phyloP scores from a whole-genome alignment of 2,329 filamentous ascomycete species.

The Colletotrichum shisoi region DNA sequence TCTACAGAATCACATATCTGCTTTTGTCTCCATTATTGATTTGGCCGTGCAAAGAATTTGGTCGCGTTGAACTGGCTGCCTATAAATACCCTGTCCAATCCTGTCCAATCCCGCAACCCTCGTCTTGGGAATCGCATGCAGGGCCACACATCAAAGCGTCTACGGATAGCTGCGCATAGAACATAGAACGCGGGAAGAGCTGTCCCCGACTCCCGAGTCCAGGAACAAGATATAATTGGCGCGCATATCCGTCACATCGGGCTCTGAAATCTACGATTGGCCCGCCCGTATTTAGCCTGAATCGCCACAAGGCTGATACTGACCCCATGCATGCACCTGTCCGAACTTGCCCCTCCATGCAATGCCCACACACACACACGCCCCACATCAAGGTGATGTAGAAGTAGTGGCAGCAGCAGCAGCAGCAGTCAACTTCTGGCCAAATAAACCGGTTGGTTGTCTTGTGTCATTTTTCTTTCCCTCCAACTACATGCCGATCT shows the following conservation, averaged over 20 bases:
- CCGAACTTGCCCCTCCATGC: slow-evolving; percentile 32
- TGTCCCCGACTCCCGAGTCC: slow-evolving; percentile 33
- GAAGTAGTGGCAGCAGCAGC: slow-evolving; percentile 1
- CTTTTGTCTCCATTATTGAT: not conserved
- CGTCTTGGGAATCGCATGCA: not conserved
- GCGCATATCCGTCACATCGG: slow-evolving; percentile 29
- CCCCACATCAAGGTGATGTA: slow-evolving; percentile 39
- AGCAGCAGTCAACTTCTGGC: slow-evolving; percentile 20
- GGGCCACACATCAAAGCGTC: slow-evolving; percentile 6
- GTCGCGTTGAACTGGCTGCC: slow-evolving; percentile 9
- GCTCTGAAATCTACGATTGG: slow-evolving; percentile 24
- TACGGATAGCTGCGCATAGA: slow-evolving; percentile 22
- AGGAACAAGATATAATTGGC: slow-evolving; percentile 32
- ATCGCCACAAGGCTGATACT: slow-evolving; percentile 35
- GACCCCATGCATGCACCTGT: slow-evolving; percentile 31
- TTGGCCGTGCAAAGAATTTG: not conserved
- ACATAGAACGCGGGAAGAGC: slow-evolving; percentile 28
- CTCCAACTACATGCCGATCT: not conserved
- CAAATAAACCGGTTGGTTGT: slow-evolving; percentile 15
- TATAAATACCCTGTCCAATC: slow-evolving; percentile 4
- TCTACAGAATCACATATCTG: slow-evolving; percentile 5
- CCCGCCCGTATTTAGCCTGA: slow-evolving; percentile 35
- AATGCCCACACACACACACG: slow-evolving; percentile 7
- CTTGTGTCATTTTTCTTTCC: slow-evolving; percentile 3
- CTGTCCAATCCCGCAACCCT: slow-evolving; percentile 14